Percentiles rank a stretch among this genome's conserved stretches.
Evolutionary conservation across 2,329 filamentous ascomycete genomes (phyloP).

Genomic region (Tolypocladium tropicale): DNA sequence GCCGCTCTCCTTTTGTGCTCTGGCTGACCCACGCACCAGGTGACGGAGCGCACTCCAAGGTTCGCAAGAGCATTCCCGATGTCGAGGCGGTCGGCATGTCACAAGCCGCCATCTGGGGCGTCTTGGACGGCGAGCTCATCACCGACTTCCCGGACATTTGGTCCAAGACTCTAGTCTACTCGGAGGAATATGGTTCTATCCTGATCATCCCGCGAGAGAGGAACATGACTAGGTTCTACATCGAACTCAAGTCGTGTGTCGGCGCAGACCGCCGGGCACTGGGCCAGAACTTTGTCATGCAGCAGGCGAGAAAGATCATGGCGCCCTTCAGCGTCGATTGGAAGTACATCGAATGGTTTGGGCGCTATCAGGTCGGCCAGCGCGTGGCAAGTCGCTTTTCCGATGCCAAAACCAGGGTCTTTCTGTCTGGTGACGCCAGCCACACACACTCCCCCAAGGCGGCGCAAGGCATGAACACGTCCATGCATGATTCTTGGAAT

Average conservation of each 20-base stretch:
- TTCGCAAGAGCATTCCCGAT: conserved; percentile 52
- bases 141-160: conserved; percentile 68
- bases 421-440: conserved; percentile 59
- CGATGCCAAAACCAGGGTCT: conserved; percentile 50
- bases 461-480: conserved; percentile 57
- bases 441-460: conserved; percentile 66
- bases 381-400: conserved; percentile 61
- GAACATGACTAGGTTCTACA: conserved; percentile 58
- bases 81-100: conserved; percentile 46
- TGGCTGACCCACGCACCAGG: conserved; percentile 22
- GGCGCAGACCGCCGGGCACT: conserved; percentile 29
- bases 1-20: background rate
- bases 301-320: conserved; percentile 51
- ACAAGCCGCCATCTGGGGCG: conserved; percentile 52
- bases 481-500: conserved; percentile 53
- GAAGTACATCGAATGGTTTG: conserved; percentile 60
- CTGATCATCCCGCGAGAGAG: conserved; percentile 65
- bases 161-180: conserved; percentile 62
- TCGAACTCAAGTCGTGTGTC: conserved; percentile 39
- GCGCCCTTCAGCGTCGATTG: conserved; percentile 46
- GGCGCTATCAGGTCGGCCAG: conserved; percentile 61
- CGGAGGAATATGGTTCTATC: conserved; percentile 56
- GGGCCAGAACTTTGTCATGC: conserved; percentile 60
- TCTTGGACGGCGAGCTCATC: conserved; percentile 59
- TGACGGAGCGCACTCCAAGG: conserved; percentile 62